Base-by-base conservation (phyloP, 805 yeast genomes). In the Spathaspora sp. region DNA sequence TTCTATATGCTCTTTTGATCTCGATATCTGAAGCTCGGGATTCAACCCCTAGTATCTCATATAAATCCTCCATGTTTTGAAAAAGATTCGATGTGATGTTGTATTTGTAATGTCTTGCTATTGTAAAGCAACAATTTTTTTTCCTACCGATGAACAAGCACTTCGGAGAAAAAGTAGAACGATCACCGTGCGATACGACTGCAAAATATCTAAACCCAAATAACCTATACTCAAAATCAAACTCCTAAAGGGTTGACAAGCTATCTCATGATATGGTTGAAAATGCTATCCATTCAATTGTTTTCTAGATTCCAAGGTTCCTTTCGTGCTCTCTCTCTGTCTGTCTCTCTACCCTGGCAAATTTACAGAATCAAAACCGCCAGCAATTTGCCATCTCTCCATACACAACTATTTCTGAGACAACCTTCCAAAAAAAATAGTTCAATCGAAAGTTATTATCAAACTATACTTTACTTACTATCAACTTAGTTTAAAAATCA, bases 1-100 rank as follows among this genome's bases (percentile, higher is more conserved):
- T 87, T 57, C 96, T 79, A 68, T 89, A 93, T 0, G 97, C 96
- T 66, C 81, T 84, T 60, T 86, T 86, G 64, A 93, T 89, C 56
- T 92, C 97, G 1, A 69, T 70, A 31, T 80, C 68, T 1, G 89
- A 69, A 0, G 97, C 96, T 17, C 79, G 75, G 2, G 76, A 64
- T 6, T 79, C 81, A 4, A 91, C 82, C 39, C 89, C 96, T 19
- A 91, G 76, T 2, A 88, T 71, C 45, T 80, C 89, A 68, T 90
- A 91, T 48, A 77, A 67, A 53, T 68, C 66, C 12, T 51, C 29
- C 63, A 57, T 60, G 11, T 49, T 49, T 16, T 11, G 8, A 23
- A 23, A 23, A 23, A 4, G 6, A 6, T 23, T 23, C n/a, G 16
- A 19, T 46, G 18, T 29, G 47, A 23, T 43, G 19, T 42, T 14